Evolutionary conservation across 345 rosid genomes (phyloP), one percentile per base, ranked within the genome.

Genomic region (Hevea brasiliensis): DNA sequence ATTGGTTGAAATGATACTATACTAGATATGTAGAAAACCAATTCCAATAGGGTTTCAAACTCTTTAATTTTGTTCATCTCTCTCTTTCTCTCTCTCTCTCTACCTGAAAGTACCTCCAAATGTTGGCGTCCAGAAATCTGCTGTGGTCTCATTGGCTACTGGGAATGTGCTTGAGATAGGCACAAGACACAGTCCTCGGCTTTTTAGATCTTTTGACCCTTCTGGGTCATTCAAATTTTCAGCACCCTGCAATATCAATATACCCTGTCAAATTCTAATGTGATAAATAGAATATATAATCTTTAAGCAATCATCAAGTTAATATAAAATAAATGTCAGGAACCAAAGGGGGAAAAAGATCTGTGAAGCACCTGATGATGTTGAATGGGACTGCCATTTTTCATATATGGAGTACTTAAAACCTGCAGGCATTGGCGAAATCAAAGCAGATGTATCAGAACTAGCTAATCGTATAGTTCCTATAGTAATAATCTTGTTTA

Each of bases 51-150:
- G n/a, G n/a, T n/a, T n/a, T n/a, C n/a, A n/a, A n/a, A 32, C 37
- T 32, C 37, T 32, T 32, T 32, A 4, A 32, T 32, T 2, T 32
- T 32, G 2, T 1, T 32, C 37, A 32, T 32, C 37, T n/a, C n/a
- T n/a, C n/a, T n/a, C n/a, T n/a, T 0, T 44, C 14, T 20, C n/a
- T 17, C 10, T 40, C 20, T 26, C 15, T 12, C 1, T 68, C 75
- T 79, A 74, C 73, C 82, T 70, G 82, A 74, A 74, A 67, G 69
- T 74, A 29, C 72, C 76, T 7, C 79, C 82, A 60, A 74, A 74
- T 23, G 79, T 70, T 65, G 82, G 82, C 3, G 79, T 74, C 82
- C 82, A 79, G 73, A 74, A 79, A 65, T 79, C 82, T 32, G 65
- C 69, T 41, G 72, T 50, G 32, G 75, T 79, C 65, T 79, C 82